Base-by-base conservation (phyloP, 116 monocot genomes). In the Zostera marina region DNA sequence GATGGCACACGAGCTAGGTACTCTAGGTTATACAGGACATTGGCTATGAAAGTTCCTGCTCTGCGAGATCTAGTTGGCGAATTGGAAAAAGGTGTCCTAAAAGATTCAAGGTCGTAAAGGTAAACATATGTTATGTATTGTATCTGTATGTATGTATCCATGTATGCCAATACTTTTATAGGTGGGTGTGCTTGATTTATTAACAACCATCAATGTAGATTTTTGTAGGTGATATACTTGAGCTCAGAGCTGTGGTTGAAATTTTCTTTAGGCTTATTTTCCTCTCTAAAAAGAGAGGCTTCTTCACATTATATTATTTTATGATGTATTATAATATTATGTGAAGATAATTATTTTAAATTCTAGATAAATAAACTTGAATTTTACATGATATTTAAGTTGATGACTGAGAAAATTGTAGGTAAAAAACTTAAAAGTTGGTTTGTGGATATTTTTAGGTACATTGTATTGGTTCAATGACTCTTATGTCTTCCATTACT, bases 1-100 rank as follows among this genome's bases (percentile, higher is more conserved):
- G 98, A 99, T 53, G 98, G 91, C 17, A 91, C 91, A 3, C 70
- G 98, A 72, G 91, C 90, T 0, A 78, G 91, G 54, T 99, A 99
- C 56, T 83, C 98, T 4, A 83, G 91, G 69, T 57, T 99, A 64
- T 99, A 91, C 60, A 74, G 75, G 46, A 99, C 98, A 57, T 73
- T 99, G 52, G 98, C 91, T 14, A 79, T 74, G 52, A 99, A 99
- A 79, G 98, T 99, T 10, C 86, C 98, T 7, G 72, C 83, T 11
- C 70, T 98, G 9, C 85, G 64, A 74, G 90, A 94, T 61, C 32
- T 77, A 23, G 81, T 93, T 23, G 63, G 75, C 23, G 88, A 94
- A 62, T 55, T 85, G 42, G 84, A 88, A 12, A 83, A 74, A 56
- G 82, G 78, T 3, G 82, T 65, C 38, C 52, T 75, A 22, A 91